phyloP scores from a whole-genome alignment of 1,284 basidiomycete genomes.

The Meira nashicola region DNA sequence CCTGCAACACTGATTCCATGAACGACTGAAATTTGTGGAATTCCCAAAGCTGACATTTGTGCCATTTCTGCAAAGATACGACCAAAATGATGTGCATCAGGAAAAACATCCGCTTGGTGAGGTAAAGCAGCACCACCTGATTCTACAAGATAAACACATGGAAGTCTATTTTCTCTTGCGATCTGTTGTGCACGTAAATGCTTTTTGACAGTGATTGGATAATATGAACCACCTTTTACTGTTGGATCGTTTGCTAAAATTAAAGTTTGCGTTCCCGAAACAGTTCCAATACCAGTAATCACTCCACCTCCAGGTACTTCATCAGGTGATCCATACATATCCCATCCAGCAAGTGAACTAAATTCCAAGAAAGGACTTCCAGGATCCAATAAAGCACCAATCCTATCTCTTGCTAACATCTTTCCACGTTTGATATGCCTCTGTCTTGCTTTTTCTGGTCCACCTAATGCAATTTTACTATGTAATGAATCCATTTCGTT shows the following conservation, averaged over 20 bases:
- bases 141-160: slow-evolving; percentile 90
- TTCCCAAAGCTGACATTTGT: slow-evolving; percentile 80
- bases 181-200: slow-evolving; percentile 89
- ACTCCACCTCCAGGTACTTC: slow-evolving; percentile 81
- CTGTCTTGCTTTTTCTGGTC: slow-evolving; percentile 65
- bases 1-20: slow-evolving; percentile 88
- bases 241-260: slow-evolving; percentile 82
- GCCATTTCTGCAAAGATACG: slow-evolving; percentile 97
- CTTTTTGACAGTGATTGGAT: slow-evolving; percentile 91
- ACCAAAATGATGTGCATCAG: slow-evolving; percentile 87
- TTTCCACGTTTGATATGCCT: slow-evolving; percentile 75
- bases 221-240: slow-evolving; percentile 54
- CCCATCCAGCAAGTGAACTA: slow-evolving; percentile 77
- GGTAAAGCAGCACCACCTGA: slow-evolving; percentile 89
- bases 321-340: slow-evolving; percentile 69
- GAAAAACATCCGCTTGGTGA: slow-evolving; percentile 84
- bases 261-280: slow-evolving; percentile 78
- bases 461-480: slow-evolving; percentile 52
- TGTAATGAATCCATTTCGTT: slow-evolving; percentile 31
- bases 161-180: slow-evolving; percentile 79
- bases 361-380: slow-evolving; percentile 86
- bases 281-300: slow-evolving; percentile 78
- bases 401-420: slow-evolving; percentile 72
- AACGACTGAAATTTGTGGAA: slow-evolving; percentile 86
- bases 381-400: slow-evolving; percentile 70